Conservation (phyloP, 768 basidiomycete genomes). For the Boletellus sp. region DNA sequence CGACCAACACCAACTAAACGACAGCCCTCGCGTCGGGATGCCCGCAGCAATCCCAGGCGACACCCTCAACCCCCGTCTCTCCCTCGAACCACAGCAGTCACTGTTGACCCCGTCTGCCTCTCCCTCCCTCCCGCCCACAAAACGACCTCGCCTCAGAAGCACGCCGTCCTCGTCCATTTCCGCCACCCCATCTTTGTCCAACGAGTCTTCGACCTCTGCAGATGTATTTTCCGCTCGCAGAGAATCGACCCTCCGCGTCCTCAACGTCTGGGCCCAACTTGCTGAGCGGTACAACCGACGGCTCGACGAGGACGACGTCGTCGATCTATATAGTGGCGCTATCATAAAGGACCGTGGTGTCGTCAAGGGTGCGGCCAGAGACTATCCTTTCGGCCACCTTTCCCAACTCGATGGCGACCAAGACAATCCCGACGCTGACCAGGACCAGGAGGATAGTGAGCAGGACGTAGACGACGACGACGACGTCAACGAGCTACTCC, state of each 20-base stretch:
- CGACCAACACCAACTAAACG: slow-evolving; percentile 3
- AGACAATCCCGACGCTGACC: slow-evolving; percentile 36
- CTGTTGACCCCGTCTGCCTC: slow-evolving; percentile 28
- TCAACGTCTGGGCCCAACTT: slow-evolving; percentile 63
- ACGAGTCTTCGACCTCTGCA: slow-evolving; percentile 25
- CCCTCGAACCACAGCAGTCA: slow-evolving; percentile 11
- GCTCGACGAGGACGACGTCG: slow-evolving; percentile 76
- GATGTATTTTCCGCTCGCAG: slow-evolving; percentile 55
- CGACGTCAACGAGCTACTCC: slow-evolving; percentile 56
- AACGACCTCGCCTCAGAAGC: slow-evolving; percentile 47
- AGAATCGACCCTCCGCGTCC: slow-evolving; percentile 50
- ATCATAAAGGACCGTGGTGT: slow-evolving; percentile 72
- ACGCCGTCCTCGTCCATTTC: slow-evolving; percentile 43
- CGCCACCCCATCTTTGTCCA: slow-evolving; percentile 30
- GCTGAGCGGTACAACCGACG: slow-evolving; percentile 63
- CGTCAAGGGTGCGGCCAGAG: slow-evolving; percentile 40
- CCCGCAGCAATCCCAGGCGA: slow-evolving; percentile 1
- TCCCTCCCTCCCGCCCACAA: slow-evolving; percentile 39
- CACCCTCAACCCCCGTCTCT: neutral
- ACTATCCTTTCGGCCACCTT: slow-evolving; percentile 52
- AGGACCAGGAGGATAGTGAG: slow-evolving; percentile 43
- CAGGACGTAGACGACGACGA: slow-evolving; percentile 56
- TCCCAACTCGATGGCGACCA: slow-evolving; percentile 38
- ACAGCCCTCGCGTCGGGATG: slow-evolving; percentile 11
- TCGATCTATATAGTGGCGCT: slow-evolving; percentile 59